Base-by-base conservation (phyloP, 139 green algal species). In the Mesotaenium endlicherianum region DNA sequence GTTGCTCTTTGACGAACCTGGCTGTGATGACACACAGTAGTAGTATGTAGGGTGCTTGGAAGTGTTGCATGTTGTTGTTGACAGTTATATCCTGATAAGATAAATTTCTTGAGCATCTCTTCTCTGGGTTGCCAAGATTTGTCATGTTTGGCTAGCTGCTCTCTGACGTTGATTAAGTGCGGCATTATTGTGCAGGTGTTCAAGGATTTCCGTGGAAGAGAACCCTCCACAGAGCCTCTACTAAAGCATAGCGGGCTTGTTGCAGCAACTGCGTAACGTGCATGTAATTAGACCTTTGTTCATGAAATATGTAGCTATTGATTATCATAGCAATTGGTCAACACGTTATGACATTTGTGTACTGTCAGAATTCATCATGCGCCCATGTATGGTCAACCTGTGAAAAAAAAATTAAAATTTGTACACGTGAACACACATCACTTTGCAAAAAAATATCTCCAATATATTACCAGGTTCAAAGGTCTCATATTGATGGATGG, bases 191-290 rank as follows among this genome's bases (percentile, higher is more conserved):
- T 74, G 68, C 77, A 84, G 81, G 77, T 86, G 6, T 89, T 85
- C 42, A 45, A 80, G 84, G 93, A 94, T 17, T 98, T 98, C 92
- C 89, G 95, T 20, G 95, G 95, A 2, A 86, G 95, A 0, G 91
- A 93, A n/a, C 95, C 95, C 1, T 94, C 89, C 50, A 95, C 92
- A 1, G 93, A 96, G 76, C 71, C 95, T 0, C 89, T 98, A 60
- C 88, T 98, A n/a, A 81, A 92, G 8, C 94, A 97, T 83, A 95
- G 78, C 74, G 92, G 90, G 38, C 90, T 98, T 11, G 69, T 94
- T 14, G 60, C 60, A 40, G 43, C 60, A n/a, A 38, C 60, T 6
- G 6, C 60, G n/a, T n/a, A n/a, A n/a, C n/a, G n/a, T n/a, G n/a
- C n/a, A n/a, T n/a, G n/a, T n/a, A n/a, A n/a, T n/a, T n/a, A n/a